phyloP scores from a whole-genome alignment of 768 basidiomycete genomes.

The Mycena rebaudengoi region DNA sequence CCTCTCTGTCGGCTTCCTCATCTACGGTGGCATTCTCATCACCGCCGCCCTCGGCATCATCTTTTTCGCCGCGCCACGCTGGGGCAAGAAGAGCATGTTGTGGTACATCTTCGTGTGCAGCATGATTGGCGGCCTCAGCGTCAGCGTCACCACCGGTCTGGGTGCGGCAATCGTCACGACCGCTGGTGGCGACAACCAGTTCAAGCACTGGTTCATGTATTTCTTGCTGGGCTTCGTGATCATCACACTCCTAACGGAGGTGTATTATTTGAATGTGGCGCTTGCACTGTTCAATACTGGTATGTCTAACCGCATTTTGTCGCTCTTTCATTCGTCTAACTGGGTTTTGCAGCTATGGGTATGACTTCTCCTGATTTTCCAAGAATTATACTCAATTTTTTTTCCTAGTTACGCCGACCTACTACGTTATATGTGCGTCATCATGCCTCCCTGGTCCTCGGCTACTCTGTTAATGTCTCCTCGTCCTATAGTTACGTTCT shows the following conservation, averaged over 20 bases:
- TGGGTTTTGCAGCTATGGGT: conserved; percentile 67
- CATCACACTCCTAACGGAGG: conserved; percentile 88
- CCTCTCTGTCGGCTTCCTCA: conserved; percentile 84
- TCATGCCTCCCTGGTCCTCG: background rate
- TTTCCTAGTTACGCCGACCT: conserved; percentile 80
- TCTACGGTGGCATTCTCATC: conserved; percentile 72
- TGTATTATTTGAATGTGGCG: conserved; percentile 95
- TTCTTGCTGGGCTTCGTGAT: conserved; percentile 86
- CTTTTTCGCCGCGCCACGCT: conserved; percentile 85
- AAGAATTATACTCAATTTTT: conserved; percentile 16
- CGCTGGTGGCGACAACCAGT: conserved; percentile 83
- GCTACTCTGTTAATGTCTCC: conserved; percentile 18
- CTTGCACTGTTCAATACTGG: conserved; percentile 95
- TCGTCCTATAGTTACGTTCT: conserved; percentile 71
- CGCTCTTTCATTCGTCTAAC: background rate
- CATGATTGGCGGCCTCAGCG: conserved; percentile 95
- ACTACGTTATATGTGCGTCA: conserved; percentile 81
- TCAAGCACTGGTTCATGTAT: conserved; percentile 93
- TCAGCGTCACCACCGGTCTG: conserved; percentile 93
- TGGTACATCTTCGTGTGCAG: conserved; percentile 96
- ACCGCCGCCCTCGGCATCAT: conserved; percentile 72
- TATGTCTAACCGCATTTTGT: conserved; percentile 45
- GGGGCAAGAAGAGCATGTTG: conserved; percentile 90
- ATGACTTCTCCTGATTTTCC: conserved; percentile 26
- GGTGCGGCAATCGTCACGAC: conserved; percentile 90